A percentile compares a stretch with the other conserved stretches of the same genome.
Conservation (phyloP, 495 filamentous ascomycete species). For the Cercophora scortea region DNA sequence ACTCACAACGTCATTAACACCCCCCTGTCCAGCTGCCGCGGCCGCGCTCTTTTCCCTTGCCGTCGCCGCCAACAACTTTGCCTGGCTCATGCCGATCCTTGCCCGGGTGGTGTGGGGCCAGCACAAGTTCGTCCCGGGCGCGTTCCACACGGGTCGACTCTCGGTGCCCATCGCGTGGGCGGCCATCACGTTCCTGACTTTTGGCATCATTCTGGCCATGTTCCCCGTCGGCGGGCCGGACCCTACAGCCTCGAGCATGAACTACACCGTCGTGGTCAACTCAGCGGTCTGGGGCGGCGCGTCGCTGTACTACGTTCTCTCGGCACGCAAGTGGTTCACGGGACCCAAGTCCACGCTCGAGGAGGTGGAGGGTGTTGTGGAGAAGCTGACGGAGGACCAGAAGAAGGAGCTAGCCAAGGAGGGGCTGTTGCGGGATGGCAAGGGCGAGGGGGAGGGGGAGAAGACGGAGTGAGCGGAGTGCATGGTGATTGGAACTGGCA, state of each 20-base stretch:
- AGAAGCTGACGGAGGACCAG: background rate
- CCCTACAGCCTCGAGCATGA: constrained; percentile 50
- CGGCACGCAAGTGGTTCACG: constrained; percentile 58
- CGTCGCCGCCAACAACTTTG: constrained; percentile 54
- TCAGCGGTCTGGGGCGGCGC: constrained; percentile 54
- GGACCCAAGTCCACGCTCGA: constrained; percentile 42
- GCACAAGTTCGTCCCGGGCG: constrained; percentile 53
- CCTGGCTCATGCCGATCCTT: constrained; percentile 58
- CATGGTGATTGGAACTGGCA: too few relatives aligned
- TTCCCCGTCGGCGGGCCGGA: constrained; percentile 51
- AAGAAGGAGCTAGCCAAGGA: too few relatives aligned
- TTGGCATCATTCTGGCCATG: constrained; percentile 51
- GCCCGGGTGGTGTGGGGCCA: constrained; percentile 56
- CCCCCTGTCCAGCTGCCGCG: constrained; percentile 25
- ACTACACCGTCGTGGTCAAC: constrained; percentile 61
- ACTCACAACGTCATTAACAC: too few relatives aligned
- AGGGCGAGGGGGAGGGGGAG: too few relatives aligned
- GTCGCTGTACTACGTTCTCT: constrained; percentile 54
- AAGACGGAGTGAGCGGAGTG: too few relatives aligned
- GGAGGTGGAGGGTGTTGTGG: background rate
- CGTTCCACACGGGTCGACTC: constrained; percentile 51
- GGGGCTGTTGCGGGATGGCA: too few relatives aligned
- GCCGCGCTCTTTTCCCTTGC: constrained; percentile 56
- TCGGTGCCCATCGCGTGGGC: constrained; percentile 46
- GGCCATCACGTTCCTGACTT: constrained; percentile 47